Evolutionary conservation across 2,329 filamentous ascomycete species (phyloP), one percentile per base, ranked within the genome.

Genomic region (Cercospora zeina): DNA sequence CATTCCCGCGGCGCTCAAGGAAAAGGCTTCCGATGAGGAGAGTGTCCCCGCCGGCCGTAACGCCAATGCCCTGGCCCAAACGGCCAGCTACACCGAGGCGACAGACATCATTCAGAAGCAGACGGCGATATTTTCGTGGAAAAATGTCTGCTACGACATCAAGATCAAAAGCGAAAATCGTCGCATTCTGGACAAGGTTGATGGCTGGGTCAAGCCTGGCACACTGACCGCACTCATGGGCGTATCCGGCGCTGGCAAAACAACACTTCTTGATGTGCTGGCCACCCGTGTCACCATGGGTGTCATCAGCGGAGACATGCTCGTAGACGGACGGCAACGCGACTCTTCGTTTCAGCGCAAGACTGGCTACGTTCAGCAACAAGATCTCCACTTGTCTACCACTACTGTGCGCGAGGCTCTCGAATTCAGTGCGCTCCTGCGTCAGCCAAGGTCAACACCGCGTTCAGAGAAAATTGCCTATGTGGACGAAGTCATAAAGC

Each of bases 131-230:
- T 96, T 96, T 81, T 89, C 91, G 72, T 96, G 91, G 92, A 84
- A 87, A 67, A 83, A 93, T 69, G 88, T 96, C 1, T 92, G 88
- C 77, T 96, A 85, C 67, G 82, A 84, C 47, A 88, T 91, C 74
- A 88, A 90, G 75, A 92, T 96, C 77, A 96, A 96, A 80, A 81
- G 81, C 13, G 86, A 93, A 70, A 78, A 82, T 1, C 85, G 91
- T 14, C 86, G 88, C 47, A 89, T 97, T 70, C 80, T 97, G 62
- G 88, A 96, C 70, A 81, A 95, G 65, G 90, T 96, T 11, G 89
- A 96, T 72, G 93, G 93, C 36, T 97, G 91, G 90, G 91, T 97
- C 63, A 95, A 96, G 77, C 93, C 93, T 2, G 93, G 93, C 63
- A 96, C 91, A 14, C 76, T 96, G 58, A 96, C 92, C 11, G 92